Evolutionary conservation across 768 basidiomycete species (phyloP).

Genomic region (Pleurotus salmoneostramineus): DNA sequence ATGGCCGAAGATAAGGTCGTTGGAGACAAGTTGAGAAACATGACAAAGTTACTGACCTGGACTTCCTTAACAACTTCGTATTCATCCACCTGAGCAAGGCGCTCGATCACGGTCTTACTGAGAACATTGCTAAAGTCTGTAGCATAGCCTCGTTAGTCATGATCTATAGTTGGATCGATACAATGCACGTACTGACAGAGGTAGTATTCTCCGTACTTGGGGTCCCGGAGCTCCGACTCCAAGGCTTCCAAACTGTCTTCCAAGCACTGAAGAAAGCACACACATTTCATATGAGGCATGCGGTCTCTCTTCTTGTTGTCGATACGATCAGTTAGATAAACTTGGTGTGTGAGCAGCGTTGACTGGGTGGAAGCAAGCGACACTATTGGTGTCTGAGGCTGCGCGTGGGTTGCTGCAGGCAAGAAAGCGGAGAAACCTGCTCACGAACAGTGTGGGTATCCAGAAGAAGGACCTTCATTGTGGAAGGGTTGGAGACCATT

Average conservation of each 20-base stretch:
- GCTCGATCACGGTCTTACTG: conserved; percentile 86
- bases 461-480: conserved; percentile 95
- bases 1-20: conserved; percentile 3
- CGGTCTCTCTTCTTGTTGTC: conserved; percentile 90
- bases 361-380: conserved; percentile 95
- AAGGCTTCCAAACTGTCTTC: conserved; percentile 82
- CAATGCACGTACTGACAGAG: conserved; percentile 90
- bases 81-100: conserved; percentile 91
- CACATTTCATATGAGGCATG: conserved; percentile 96
- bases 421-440: neutral
- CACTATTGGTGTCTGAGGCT: conserved; percentile 85
- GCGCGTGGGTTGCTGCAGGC: conserved; percentile 4
- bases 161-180: conserved; percentile 22
- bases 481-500: conserved; percentile 76
- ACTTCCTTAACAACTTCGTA: conserved; percentile 96
- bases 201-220: conserved; percentile 97
- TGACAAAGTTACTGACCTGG: conserved; percentile 58
- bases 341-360: conserved; percentile 88
- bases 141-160: conserved; percentile 16
- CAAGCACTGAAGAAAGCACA: conserved; percentile 86
- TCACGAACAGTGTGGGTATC: conserved; percentile 85
- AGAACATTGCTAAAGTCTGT: conserved; percentile 94
- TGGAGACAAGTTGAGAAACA: neutral
- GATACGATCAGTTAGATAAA: conserved; percentile 96
- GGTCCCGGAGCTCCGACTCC: conserved; percentile 80